Evolutionary conservation across 306 rosid species (phyloP).

Genomic region (Psophocarpus tetragonolobus): DNA sequence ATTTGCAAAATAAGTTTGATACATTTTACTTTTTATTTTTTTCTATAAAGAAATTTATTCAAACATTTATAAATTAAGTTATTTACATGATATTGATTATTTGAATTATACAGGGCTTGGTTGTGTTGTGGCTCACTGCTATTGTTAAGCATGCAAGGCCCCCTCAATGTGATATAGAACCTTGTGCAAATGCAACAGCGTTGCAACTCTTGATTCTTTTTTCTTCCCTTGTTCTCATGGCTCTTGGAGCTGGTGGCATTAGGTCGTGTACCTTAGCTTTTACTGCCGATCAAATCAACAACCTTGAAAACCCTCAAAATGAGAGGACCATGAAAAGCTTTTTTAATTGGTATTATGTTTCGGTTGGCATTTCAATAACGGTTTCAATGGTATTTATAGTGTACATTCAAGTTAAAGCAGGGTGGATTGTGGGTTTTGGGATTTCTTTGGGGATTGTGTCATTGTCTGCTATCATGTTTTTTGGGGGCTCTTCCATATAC

Average conservation of each 20-base stretch:
- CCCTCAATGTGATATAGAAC: conserved; percentile 41
- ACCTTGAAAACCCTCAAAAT: conserved; percentile 50
- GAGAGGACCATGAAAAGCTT: conserved; percentile 55
- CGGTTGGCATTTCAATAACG: conserved; percentile 63
- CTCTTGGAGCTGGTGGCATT: conserved; percentile 80
- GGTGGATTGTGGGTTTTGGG: conserved; percentile 75
- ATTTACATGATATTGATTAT: no score
- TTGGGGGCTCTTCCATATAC: conserved; percentile 62
- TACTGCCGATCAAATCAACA: conserved; percentile 67
- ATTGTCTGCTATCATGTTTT: conserved; percentile 54
- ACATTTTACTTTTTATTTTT: no score
- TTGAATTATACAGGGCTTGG: conserved; percentile 64
- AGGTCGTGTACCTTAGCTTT: conserved; percentile 78
- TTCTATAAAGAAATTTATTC: no score
- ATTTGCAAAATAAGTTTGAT: no score
- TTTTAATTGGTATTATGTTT: conserved; percentile 83
- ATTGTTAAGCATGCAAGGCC: conserved; percentile 70
- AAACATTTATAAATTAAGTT: no score
- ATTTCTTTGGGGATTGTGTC: conserved; percentile 70
- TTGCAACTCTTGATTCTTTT: conserved; percentile 51
- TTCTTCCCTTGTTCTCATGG: conserved; percentile 59
- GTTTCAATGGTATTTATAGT: conserved; percentile 58
- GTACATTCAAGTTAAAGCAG: conserved; percentile 57
- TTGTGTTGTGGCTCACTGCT: conserved; percentile 67
- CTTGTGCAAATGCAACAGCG: conserved; percentile 43